A percentile compares a stretch with the other conserved stretches of the same genome.
phyloP scores from a whole-genome alignment of 2,329 filamentous ascomycete species.

The Alternaria longipes region DNA sequence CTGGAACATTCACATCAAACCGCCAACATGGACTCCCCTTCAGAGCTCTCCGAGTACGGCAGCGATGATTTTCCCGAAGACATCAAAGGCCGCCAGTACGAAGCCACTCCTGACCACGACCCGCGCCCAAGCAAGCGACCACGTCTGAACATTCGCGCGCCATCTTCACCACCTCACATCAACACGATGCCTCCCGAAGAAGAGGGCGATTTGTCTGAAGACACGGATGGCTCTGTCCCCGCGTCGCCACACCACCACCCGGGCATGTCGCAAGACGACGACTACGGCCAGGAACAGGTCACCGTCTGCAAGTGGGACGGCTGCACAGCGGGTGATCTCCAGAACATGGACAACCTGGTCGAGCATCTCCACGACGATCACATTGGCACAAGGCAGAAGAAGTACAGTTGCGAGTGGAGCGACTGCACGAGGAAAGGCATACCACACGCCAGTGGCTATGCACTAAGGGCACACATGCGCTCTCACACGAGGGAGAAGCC shows the following conservation, averaged over 20 bases:
- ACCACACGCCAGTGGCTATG: constrained; percentile 93
- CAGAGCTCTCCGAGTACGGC: constrained; percentile 71
- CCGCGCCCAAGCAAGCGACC: constrained; percentile 53
- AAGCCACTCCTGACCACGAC: constrained; percentile 55
- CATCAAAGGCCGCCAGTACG: constrained; percentile 59
- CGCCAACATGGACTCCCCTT: constrained; percentile 62
- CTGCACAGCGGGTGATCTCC: constrained; percentile 58
- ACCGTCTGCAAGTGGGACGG: constrained; percentile 62
- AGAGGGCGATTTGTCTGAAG: constrained; percentile 79
- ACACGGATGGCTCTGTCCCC: constrained; percentile 82
- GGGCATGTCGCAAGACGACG: constrained; percentile 54
- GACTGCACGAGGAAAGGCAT: constrained; percentile 89
- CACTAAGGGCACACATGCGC: constrained; percentile 94
- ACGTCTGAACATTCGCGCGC: constrained; percentile 48
- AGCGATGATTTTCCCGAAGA: constrained; percentile 71
- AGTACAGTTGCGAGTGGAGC: constrained; percentile 97
- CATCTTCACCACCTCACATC: constrained; percentile 43
- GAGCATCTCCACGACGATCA: constrained; percentile 80
- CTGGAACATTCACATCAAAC: background rate
- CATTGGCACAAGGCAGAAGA: constrained; percentile 91
- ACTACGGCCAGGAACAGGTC: constrained; percentile 55
- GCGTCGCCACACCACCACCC: constrained; percentile 59
- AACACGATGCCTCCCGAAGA: constrained; percentile 31
- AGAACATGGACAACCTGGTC: constrained; percentile 63
- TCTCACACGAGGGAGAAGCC: constrained; percentile 98